Conservation (phyloP, 2,329 filamentous ascomycete species). For the Penicillium crustosum region DNA sequence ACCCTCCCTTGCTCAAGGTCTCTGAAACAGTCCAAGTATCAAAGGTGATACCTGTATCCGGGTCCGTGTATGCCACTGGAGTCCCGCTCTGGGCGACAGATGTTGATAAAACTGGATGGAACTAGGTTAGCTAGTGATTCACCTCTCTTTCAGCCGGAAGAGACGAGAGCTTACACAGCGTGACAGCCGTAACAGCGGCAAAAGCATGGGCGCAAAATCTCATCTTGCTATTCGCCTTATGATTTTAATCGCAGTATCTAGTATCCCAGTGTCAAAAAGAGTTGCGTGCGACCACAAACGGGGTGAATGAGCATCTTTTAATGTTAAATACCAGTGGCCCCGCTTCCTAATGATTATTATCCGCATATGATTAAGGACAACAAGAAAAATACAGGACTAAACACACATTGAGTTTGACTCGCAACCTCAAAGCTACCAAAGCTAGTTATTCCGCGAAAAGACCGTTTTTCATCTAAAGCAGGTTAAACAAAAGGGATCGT, state of each 20-base stretch:
- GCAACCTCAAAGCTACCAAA: background rate
- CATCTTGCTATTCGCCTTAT: background rate
- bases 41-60: background rate
- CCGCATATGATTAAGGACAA: background rate
- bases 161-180: background rate
- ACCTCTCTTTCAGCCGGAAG: background rate
- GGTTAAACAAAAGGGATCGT: background rate
- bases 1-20: background rate
- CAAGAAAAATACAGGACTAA: background rate
- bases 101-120: background rate
- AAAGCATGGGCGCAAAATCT: background rate
- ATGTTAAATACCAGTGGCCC: background rate
- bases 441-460: background rate
- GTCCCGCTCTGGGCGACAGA: background rate
- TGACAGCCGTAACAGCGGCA: background rate
- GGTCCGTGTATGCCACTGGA: background rate
- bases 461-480: background rate
- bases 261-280: background rate
- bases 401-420: background rate
- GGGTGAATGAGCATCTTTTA: background rate
- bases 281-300: background rate
- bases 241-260: background rate
- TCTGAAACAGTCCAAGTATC: background rate
- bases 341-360: too few species aligned
- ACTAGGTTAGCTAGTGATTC: background rate